These are phyloP conservation scores for Elaphomyces granulatus DNA, from an alignment of 495 filamentous ascomycete species.

Conservation along the genomic window DNA sequence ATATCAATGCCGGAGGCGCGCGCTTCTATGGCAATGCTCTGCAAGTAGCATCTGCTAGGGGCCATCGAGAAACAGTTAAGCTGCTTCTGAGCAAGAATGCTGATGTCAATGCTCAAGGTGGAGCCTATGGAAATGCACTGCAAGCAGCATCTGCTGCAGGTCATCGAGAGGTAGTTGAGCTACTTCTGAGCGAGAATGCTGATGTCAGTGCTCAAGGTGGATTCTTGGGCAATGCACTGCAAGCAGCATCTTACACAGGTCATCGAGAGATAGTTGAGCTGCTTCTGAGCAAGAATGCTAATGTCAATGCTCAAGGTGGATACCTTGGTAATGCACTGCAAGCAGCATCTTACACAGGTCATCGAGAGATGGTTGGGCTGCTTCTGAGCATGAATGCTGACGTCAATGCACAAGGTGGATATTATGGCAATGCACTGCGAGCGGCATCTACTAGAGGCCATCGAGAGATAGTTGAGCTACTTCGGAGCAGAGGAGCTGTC, in stretches of 20 bases:
- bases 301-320: conserved; percentile 1
- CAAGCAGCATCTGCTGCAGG: no score
- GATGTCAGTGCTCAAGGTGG: no score
- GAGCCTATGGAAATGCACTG: no score
- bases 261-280: conserved; percentile 2
- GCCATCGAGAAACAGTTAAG: no score
- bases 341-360: background rate
- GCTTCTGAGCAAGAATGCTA: conserved; percentile 4
- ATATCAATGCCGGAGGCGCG: no score
- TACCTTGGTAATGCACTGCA: conserved; percentile 7
- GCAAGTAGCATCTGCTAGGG: no score
- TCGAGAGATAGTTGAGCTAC: background rate
- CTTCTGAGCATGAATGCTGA: conserved; percentile 4
- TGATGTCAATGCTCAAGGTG: no score
- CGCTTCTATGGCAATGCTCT: no score
- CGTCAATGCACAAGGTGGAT: no score
- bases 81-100: no score
- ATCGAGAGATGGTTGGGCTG: conserved; percentile 4
- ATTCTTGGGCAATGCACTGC: conserved; percentile 4
- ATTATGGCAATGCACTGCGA: background rate
- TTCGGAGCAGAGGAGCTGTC: background rate
- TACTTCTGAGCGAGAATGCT: no score
- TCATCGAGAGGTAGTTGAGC: no score
- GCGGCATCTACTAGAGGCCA: background rate
- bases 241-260: conserved; percentile 1